A percentile compares a stretch with the other conserved stretches of the same genome.
Evolutionary conservation across 1,139 yeast genomes (phyloP).

Genomic region (Geotrichum australiense): DNA sequence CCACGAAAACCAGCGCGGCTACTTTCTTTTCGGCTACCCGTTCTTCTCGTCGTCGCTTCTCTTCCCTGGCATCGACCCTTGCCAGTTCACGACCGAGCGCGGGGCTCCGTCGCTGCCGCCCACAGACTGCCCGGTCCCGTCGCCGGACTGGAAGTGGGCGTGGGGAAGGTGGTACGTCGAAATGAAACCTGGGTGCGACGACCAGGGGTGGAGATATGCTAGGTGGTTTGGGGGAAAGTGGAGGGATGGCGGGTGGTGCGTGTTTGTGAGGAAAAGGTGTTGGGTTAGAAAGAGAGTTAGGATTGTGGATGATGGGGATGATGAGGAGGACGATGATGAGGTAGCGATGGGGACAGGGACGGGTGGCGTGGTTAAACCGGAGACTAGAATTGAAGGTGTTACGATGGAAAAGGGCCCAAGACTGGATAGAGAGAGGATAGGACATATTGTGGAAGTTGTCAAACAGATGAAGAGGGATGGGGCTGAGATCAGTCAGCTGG

Average conservation of each 20-base stretch:
- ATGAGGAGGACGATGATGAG: not conserved
- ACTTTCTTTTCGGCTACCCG: conserved; percentile 58
- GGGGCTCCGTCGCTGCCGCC: conserved; percentile 18
- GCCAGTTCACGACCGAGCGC: conserved; percentile 32
- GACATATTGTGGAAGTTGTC: conserved; percentile 16
- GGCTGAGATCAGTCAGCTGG: not conserved
- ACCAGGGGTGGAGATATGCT: conserved; percentile 71
- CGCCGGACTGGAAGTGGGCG: conserved; percentile 60
- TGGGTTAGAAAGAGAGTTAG: conserved; percentile 7
- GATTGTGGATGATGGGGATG: conserved; percentile 13
- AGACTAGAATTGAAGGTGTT: not conserved
- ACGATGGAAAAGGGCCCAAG: not conserved
- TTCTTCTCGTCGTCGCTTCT: conserved; percentile 50
- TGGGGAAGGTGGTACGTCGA: conserved; percentile 70
- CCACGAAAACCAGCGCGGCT: conserved; percentile 62
- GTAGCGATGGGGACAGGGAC: not conserved
- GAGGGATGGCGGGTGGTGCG: conserved; percentile 12
- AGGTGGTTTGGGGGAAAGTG: conserved; percentile 28
- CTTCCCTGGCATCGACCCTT: conserved; percentile 48
- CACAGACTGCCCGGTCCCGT: conserved; percentile 53
- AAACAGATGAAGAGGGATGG: conserved; percentile 1
- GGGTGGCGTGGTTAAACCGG: not conserved
- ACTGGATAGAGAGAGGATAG: conserved; percentile 5
- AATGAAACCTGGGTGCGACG: conserved; percentile 67
- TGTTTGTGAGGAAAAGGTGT: conserved; percentile 8